These are phyloP conservation scores for Oryza coarctata DNA, from an alignment of 176 grass and related monocot genomes.

Conservation along the genomic window DNA sequence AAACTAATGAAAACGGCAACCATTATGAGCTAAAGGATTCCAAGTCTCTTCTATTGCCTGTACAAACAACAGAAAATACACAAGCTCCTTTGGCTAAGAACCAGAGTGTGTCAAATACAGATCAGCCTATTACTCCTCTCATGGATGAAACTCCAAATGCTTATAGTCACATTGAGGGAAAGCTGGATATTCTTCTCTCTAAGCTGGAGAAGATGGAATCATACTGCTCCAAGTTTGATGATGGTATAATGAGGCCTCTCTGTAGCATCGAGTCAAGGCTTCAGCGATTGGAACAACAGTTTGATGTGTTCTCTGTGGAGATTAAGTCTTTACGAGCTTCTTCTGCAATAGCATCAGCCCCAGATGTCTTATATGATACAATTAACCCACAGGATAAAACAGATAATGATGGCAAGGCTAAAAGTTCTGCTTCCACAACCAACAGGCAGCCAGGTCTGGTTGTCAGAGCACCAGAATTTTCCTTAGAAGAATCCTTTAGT, in stretches of 20 bases:
- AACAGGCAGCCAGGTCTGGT: slow-evolving; percentile 42
- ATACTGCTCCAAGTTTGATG: slow-evolving; percentile 74
- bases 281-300: slow-evolving; percentile 52
- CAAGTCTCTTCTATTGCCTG: slow-evolving; percentile 20
- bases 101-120: slow-evolving; percentile 28
- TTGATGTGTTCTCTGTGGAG: slow-evolving; percentile 49
- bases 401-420: slow-evolving; percentile 26
- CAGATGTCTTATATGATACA: slow-evolving; percentile 20
- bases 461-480: slow-evolving; percentile 45
- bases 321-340: slow-evolving; percentile 40
- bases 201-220: slow-evolving; percentile 79
- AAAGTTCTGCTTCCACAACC: slow-evolving; percentile 28
- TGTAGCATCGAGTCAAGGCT: slow-evolving; percentile 65
- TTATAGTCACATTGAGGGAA: slow-evolving; percentile 53
- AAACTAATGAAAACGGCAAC: slow-evolving; percentile 29
- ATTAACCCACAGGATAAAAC: slow-evolving; percentile 37
- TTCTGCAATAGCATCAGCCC: slow-evolving; percentile 33
- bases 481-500: slow-evolving; percentile 35
- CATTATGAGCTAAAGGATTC: slow-evolving; percentile 38
- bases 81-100: slow-evolving; percentile 5
- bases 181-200: slow-evolving; percentile 69
- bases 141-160: slow-evolving; percentile 27
- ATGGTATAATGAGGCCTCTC: slow-evolving; percentile 67
- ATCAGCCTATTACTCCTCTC: slow-evolving; percentile 19
- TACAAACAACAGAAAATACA: slow-evolving; percentile 36